Percentiles rank a stretch among this genome's conserved stretches.
phyloP scores from a whole-genome alignment of 2,329 filamentous ascomycete species.

The Didymella exigua region DNA sequence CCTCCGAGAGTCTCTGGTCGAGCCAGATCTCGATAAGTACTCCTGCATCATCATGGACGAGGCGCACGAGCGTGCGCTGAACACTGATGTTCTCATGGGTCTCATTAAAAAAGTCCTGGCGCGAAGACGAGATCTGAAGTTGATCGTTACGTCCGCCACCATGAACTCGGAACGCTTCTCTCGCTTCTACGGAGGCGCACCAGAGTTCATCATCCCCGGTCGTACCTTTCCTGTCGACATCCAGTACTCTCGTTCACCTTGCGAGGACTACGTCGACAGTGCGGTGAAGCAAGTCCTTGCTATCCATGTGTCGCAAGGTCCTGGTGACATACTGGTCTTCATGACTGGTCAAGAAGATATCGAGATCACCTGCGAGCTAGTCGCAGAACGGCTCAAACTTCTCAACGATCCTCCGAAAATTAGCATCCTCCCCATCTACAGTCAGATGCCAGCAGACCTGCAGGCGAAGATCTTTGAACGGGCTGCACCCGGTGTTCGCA shows the following conservation, averaged over 20 bases:
- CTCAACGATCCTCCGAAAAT: conserved; percentile 95
- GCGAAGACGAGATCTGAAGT: conserved; percentile 84
- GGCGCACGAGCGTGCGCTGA: conserved; percentile 93
- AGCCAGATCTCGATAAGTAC: conserved; percentile 91
- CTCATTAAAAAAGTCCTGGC: conserved; percentile 96
- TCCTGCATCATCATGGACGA: conserved; percentile 99
- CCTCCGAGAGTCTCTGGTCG: conserved; percentile 88
- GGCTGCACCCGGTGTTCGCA: conserved; percentile 86
- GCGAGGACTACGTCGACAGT: conserved; percentile 97
- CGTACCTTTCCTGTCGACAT: conserved; percentile 97
- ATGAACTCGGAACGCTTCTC: conserved; percentile 98
- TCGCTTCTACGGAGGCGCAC: conserved; percentile 92
- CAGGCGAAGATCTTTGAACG: conserved; percentile 98
- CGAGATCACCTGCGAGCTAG: conserved; percentile 90
- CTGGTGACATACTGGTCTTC: conserved; percentile 94
- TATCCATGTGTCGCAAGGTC: conserved; percentile 93
- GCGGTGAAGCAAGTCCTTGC: conserved; percentile 94
- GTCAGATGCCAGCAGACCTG: conserved; percentile 97
- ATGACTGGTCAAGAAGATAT: conserved; percentile 99
- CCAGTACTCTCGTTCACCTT: conserved; percentile 91
- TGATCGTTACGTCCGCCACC: conserved; percentile 97
- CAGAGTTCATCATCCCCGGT: conserved; percentile 94
- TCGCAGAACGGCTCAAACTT: conserved; percentile 83
- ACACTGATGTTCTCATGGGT: conserved; percentile 97
- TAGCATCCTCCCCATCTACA: conserved; percentile 96